Percentiles rank a stretch among this genome's conserved stretches.
These are phyloP conservation scores for Circinella umbellata DNA, from an alignment of 371 early-diverging fungal species.

Conservation along the genomic window DNA sequence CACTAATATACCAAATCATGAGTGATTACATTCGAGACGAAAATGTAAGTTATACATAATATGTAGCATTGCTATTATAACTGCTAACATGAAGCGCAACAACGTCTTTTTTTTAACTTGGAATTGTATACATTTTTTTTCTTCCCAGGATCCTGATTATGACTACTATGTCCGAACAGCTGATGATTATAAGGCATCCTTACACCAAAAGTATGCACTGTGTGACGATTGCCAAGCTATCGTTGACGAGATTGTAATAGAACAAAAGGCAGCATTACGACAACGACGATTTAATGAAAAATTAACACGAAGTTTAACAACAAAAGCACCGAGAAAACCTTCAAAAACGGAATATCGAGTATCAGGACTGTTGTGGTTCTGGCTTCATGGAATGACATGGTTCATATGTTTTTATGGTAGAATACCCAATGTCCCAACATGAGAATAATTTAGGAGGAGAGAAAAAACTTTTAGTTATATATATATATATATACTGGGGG, in stretches of 20 bases:
- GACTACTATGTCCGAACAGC: conserved; percentile 17
- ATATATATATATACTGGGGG: too few species aligned
- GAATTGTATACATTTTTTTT: not conserved
- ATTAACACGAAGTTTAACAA: conserved; percentile 13
- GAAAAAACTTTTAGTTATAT: too few species aligned
- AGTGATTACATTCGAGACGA: conserved; percentile 30
- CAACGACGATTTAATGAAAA: conserved; percentile 22
- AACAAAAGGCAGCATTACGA: conserved; percentile 18
- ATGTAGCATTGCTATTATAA: not conserved
- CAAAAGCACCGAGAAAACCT: conserved; percentile 18
- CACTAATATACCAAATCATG: conserved; percentile 29
- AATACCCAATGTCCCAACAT: not conserved
- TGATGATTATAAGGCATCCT: conserved; percentile 16
- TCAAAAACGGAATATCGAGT: conserved; percentile 6
- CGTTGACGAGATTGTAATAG: conserved; percentile 17
- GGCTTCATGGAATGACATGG: conserved; percentile 7
- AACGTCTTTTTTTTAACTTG: too few species aligned
- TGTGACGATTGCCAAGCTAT: conserved; percentile 26
- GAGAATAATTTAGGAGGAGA: not conserved
- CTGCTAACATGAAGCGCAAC: too few species aligned
- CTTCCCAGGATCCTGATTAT: conserved; percentile 22
- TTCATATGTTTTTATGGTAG: conserved; percentile 19
- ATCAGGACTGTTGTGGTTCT: conserved; percentile 13
- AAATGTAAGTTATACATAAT: conserved; percentile 5
- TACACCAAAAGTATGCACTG: conserved; percentile 28